Evolutionary conservation across 1,284 basidiomycete genomes (phyloP).

Genomic region (Entoloma clypeatum): DNA sequence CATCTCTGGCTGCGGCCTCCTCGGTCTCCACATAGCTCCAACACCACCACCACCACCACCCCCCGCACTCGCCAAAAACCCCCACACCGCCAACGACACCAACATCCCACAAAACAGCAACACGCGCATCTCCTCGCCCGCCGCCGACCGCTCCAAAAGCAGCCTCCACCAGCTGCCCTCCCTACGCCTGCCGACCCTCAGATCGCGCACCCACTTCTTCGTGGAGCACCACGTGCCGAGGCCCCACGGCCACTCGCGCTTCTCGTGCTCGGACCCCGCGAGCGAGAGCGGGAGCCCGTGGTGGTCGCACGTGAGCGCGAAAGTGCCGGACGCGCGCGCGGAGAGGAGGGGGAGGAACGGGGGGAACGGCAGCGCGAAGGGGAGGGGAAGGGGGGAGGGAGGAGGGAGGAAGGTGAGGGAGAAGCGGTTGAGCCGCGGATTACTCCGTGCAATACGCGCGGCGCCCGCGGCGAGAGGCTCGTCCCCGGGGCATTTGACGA

Average conservation of each 20-base stretch:
- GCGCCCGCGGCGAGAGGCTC: slow-evolving; percentile 55
- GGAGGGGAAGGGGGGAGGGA: slow-evolving; percentile 38
- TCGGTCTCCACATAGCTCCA: slow-evolving; percentile 1
- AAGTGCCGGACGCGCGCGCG: slow-evolving; percentile 44
- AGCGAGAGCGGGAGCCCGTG: slow-evolving; percentile 41
- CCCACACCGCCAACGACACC: slow-evolving; percentile 55
- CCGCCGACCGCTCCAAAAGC: slow-evolving; percentile 53
- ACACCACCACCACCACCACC: slow-evolving; percentile 14
- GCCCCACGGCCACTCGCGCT: slow-evolving; percentile 40
- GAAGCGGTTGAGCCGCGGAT: slow-evolving; percentile 62
- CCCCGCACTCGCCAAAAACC: slow-evolving; percentile 31
- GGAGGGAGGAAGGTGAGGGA: slow-evolving; percentile 56
- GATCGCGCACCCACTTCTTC: slow-evolving; percentile 41
- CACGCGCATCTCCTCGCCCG: slow-evolving; percentile 67
- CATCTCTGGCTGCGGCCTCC: slow-evolving; percentile 3
- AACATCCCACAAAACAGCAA: slow-evolving; percentile 53
- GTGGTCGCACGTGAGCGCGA: slow-evolving; percentile 49
- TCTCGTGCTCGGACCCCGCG: slow-evolving; percentile 32
- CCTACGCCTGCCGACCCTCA: slow-evolving; percentile 32
- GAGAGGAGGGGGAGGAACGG: slow-evolving; percentile 34
- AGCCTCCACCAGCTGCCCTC: slow-evolving; percentile 37
- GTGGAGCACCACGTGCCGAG: slow-evolving; percentile 35
- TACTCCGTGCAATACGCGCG: slow-evolving; percentile 53
- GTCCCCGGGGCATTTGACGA: slow-evolving; percentile 66
- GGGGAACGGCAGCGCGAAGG: slow-evolving; percentile 35